phyloP scores from a whole-genome alignment of 768 basidiomycete genomes.

The Naganishia vishniacii region DNA sequence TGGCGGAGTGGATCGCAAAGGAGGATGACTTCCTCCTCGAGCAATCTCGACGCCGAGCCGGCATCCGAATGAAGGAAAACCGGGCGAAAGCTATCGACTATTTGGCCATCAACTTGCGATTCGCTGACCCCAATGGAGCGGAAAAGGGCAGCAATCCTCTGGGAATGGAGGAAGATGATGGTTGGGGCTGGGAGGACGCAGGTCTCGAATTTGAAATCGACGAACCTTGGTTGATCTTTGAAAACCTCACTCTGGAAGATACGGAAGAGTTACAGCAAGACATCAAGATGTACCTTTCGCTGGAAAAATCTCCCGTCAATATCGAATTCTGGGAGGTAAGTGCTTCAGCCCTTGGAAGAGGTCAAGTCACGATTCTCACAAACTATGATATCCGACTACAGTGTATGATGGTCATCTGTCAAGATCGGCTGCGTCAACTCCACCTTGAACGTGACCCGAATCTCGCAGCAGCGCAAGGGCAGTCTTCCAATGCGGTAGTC shows the following conservation, averaged over 20 bases:
- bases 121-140: conserved; percentile 58
- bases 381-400: conserved; percentile 44
- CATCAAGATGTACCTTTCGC: conserved; percentile 80
- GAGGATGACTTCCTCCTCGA: conserved; percentile 96
- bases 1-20: conserved; percentile 96
- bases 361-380: conserved; percentile 11
- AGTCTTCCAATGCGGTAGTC: conserved; percentile 55
- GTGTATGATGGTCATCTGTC: conserved; percentile 98
- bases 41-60: conserved; percentile 81
- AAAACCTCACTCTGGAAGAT: conserved; percentile 83
- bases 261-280: conserved; percentile 90
- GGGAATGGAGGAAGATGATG: conserved; percentile 58
- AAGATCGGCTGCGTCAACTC: conserved; percentile 75
- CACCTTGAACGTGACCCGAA: conserved; percentile 54
- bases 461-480: conserved; percentile 38
- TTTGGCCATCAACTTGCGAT: conserved; percentile 88
- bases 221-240: conserved; percentile 95
- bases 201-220: conserved; percentile 96
- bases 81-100: conserved; percentile 98
- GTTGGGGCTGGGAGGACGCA: conserved; percentile 65
- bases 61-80: conserved; percentile 91
- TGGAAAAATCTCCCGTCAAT: conserved; percentile 77
- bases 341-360: conserved; percentile 37
- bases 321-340: conserved; percentile 95
- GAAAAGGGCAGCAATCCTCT: conserved; percentile 51